Conservation (phyloP, 352 stramenopile genomes). For the Paralagenidium karlingii region DNA sequence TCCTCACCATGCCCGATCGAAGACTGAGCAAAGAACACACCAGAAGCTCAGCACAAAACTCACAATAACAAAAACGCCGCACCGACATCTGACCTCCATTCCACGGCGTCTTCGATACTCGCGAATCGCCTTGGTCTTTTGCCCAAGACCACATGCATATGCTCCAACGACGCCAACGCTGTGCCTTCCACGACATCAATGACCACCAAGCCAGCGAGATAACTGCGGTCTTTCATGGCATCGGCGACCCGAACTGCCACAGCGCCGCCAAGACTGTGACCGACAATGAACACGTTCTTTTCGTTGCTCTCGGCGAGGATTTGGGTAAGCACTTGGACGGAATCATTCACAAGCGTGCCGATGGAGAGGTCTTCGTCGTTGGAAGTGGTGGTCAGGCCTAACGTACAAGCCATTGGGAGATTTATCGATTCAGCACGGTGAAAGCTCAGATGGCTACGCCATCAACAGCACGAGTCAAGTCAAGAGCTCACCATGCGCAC, state of each 20-base stretch:
- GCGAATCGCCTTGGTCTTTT: constrained; percentile 55
- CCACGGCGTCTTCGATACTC: constrained; percentile 53
- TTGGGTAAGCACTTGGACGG: constrained; percentile 32
- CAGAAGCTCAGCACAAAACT: not conserved
- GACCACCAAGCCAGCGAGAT: constrained; percentile 73
- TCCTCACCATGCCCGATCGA: constrained; percentile 60
- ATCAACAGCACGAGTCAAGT: too few species aligned
- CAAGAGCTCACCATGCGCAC: constrained; percentile 41
- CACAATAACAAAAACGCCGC: not conserved
- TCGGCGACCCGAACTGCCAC: constrained; percentile 65
- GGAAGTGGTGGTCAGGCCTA: constrained; percentile 34
- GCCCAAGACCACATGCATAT: constrained; percentile 74
- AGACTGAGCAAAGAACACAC: constrained; percentile 10
- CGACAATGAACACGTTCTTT: constrained; percentile 43
- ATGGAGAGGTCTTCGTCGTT: constrained; percentile 68
- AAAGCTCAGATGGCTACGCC: too few species aligned
- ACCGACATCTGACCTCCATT: constrained; percentile 66
- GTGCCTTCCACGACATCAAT: constrained; percentile 85
- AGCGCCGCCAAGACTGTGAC: constrained; percentile 75
- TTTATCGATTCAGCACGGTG: not conserved
- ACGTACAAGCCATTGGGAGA: not conserved
- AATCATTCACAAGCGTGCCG: constrained; percentile 56
- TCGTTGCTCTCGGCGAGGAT: constrained; percentile 19
- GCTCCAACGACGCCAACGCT: constrained; percentile 64
- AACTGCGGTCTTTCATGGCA: constrained; percentile 35